Base-by-base conservation (phyloP, 2,329 filamentous ascomycete species). In the Phoma herbarum region DNA sequence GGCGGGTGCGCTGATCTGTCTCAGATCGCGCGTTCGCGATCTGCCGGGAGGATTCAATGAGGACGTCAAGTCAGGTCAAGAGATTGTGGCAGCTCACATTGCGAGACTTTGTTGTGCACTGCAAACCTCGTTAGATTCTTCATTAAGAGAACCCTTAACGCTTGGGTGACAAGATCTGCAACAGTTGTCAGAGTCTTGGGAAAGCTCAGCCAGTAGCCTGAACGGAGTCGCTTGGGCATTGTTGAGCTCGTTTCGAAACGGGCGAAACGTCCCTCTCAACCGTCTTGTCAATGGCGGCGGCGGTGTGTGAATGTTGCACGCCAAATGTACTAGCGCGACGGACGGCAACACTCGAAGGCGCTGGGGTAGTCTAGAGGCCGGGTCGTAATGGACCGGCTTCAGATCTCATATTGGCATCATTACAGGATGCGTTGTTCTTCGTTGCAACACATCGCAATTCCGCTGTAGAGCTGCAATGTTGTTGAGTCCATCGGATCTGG, bases 21-120 rank as follows among this genome's bases (percentile, higher is more conserved):
- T 31, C 31, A 46, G 42, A 39, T 39, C 41, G 26, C 18, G 25
- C n/a, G 16, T 29, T 22, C 23, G 25, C 23, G 42, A 53, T 53
- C 23, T 23, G 44, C 33, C 23, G 31, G 33, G 33, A 53, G 28
- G 31, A 33, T 45, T 26, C 14, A 4, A 39, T 11, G 42, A 41
- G 25, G 9, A 22, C 5, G 16, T 8, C 10, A 23, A 6, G 20
- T 4, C 5, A 11, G 11, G 5, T 14, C 20, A 41, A 20, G 20
- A 12, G 3, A 11, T 29, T 18, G 18, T 29, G 12, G 14, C 22
- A n/a, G 5, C 25, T 9, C 25, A 31, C 25, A 31, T 9, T 5
- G 42, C n/a, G 37, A 20, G 14, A 7, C n/a, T n/a, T n/a, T 10
- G 7, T 18, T n/a, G 3, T 25, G 10, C 10, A 14, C 22, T 33